Percentiles rank a stretch among this genome's conserved stretches.
phyloP scores from a whole-genome alignment of 768 basidiomycete genomes.

The Pulveroboletus sp. region DNA sequence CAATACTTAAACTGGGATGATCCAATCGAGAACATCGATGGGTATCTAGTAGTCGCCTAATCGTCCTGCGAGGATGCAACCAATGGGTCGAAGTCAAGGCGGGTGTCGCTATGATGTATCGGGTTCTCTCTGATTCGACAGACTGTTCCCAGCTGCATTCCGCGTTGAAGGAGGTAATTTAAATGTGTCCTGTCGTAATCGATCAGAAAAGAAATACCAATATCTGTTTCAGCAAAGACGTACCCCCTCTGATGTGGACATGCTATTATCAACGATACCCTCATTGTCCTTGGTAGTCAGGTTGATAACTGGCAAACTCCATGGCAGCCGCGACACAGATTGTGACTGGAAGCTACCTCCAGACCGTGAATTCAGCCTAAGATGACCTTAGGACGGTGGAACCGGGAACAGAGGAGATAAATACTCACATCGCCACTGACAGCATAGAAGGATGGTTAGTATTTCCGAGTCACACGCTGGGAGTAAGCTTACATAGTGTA shows the following conservation, averaged over 20 bases:
- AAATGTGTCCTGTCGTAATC: conserved; percentile 5
- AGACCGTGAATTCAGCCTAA: conserved; percentile 14
- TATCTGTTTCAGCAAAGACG: background rate
- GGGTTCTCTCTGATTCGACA: background rate
- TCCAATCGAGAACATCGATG: background rate
- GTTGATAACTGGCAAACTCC: conserved; percentile 9
- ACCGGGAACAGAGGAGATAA: background rate
- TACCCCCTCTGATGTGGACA: conserved; percentile 4
- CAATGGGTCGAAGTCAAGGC: background rate
- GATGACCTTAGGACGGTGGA: background rate
- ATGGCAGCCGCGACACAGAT: conserved; percentile 1
- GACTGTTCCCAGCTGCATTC: background rate
- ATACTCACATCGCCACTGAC: conserved; percentile 18
- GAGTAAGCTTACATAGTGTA: conserved; percentile 13
- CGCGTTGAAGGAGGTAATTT: background rate
- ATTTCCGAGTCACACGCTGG: background rate
- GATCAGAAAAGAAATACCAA: background rate
- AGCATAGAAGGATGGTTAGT: background rate
- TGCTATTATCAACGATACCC: background rate
- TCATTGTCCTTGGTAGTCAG: background rate
- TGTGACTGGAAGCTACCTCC: conserved; percentile 2
- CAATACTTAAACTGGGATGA: background rate
- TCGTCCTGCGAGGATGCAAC: background rate
- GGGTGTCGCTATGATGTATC: background rate
- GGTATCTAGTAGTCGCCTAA: background rate